Base-by-base conservation (phyloP, 495 filamentous ascomycete species). In the Podospora pseudoanserina region DNA sequence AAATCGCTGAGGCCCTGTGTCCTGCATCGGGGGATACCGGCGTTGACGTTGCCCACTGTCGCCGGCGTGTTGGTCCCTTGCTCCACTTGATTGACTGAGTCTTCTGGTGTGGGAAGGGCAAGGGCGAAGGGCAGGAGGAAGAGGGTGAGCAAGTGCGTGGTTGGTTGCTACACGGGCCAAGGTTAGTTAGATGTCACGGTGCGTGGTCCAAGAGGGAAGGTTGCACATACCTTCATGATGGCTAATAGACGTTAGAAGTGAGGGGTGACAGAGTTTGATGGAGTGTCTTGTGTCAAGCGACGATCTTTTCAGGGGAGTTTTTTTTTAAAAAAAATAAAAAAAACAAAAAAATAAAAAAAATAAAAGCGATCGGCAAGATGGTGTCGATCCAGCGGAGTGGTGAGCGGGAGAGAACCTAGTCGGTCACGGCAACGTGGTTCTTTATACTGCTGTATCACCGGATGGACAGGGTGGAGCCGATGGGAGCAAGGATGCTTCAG, bases 21-120 rank as follows among this genome's bases (percentile, higher is more conserved):
- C 59, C 66, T 67, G 71, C 73, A 75, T 20, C 49, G 30, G 15
- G 73, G 73, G 3, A 62, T 27, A 62, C 71, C 71, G 28, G 63
- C 65, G 64, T 64, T 62, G n/a, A 49, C 62, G 2, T 60, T 63
- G 16, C 3, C 27, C 32, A 20, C 23, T n/a, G 26, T 18, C 0
- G 54, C 54, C 26, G 28, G 62, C 18, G 26, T 30, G n/a, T 65
- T 63, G 28, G 27, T 30, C 28, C 30, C 26, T 27, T 44, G 30
- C 0, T 9, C 28, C 19, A n/a, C 44, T 19, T 32, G 26, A 30
- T 4, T 49, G 28, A 13, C 32, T 15, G 53, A 19, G 16, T 55
- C 5, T 23, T 19, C 65, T 28, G 23, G 20, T 63, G 66, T 15
- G 59, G 54, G 28, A 27, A 61, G 15, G 44, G 62, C 18, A 56